Evolutionary conservation across 2,329 filamentous ascomycete genomes (phyloP).

Genomic region (Ophiostoma novo-ulmi): DNA sequence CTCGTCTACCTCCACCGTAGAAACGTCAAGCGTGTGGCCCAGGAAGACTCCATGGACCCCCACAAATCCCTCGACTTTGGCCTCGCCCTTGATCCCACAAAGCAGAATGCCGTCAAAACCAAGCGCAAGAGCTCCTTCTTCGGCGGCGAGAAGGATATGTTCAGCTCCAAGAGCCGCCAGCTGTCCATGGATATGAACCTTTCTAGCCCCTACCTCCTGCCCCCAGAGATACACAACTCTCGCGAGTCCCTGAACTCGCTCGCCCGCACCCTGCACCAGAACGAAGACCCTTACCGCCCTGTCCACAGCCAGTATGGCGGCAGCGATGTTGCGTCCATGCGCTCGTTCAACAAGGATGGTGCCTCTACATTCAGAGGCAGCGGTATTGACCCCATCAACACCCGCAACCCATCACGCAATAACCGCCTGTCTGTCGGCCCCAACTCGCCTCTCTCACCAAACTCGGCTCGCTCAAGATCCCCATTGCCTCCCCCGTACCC

Average conservation of each 20-base stretch:
- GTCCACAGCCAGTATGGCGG: constrained; percentile 50
- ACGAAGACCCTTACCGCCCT: constrained; percentile 79
- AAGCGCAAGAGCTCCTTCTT: constrained; percentile 45
- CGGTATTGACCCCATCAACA: constrained; percentile 28
- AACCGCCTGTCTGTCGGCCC: constrained; percentile 36
- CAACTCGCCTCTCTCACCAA: constrained; percentile 39
- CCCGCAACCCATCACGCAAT: constrained; percentile 30
- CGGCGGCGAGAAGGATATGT: constrained; percentile 52
- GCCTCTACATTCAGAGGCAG: constrained; percentile 32
- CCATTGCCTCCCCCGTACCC: constrained; percentile 35
- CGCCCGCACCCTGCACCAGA: constrained; percentile 65
- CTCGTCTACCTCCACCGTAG: constrained; percentile 75
- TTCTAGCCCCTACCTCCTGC: constrained; percentile 87
- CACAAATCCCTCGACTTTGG: constrained; percentile 93
- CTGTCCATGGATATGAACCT: constrained; percentile 70
- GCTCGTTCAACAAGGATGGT: constrained; percentile 44
- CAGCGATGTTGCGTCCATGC: constrained; percentile 53
- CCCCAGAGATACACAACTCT: constrained; percentile 71
- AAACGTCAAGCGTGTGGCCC: constrained; percentile 62
- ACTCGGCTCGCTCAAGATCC: constrained; percentile 35
- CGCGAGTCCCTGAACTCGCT: constrained; percentile 83
- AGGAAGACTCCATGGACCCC: constrained; percentile 79
- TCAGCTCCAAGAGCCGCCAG: constrained; percentile 46
- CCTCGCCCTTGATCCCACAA: constrained; percentile 50
- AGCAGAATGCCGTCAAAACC: constrained; percentile 33